A percentile compares a stretch with the other conserved stretches of the same genome.
These are phyloP conservation scores for Hypoxylon rubiginosum DNA, from an alignment of 2,329 filamentous ascomycete genomes.

Conservation along the genomic window DNA sequence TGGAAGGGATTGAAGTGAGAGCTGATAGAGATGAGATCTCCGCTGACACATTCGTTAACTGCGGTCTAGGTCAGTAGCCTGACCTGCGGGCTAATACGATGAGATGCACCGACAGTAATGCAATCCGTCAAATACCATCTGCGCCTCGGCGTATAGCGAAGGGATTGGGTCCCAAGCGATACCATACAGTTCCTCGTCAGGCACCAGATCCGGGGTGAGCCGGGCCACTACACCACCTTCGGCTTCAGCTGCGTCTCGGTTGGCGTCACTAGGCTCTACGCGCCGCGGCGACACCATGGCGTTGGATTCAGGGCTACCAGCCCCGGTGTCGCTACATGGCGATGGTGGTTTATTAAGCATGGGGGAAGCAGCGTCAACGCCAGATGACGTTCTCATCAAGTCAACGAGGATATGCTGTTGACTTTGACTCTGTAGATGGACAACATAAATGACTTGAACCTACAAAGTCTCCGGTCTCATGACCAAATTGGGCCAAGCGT, in stretches of 20 bases:
- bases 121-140: conserved; percentile 35
- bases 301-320: neutral
- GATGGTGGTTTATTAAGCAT: neutral
- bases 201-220: conserved; percentile 26
- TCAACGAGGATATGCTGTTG: neutral
- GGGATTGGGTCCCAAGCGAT: conserved; percentile 22
- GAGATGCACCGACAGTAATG: conserved; percentile 27
- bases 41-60: conserved; percentile 36
- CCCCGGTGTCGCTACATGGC: conserved; percentile 6
- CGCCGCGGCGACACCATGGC: neutral
- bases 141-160: conserved; percentile 31
- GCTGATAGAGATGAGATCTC: conserved; percentile 29
- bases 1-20: conserved; percentile 37
- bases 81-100: neutral
- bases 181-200: conserved; percentile 5
- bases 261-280: conserved; percentile 5
- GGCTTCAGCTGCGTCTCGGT: conserved; percentile 11
- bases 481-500: conserved; percentile 3
- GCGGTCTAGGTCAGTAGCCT: conserved; percentile 1
- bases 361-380: neutral
- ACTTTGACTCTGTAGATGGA: neutral
- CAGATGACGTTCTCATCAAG: neutral
- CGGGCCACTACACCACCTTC: conserved; percentile 12
- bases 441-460: neutral
- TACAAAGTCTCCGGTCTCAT: neutral